Base-by-base conservation (phyloP, 2,329 filamentous ascomycete species). In the Trichoderma simmonsii region DNA sequence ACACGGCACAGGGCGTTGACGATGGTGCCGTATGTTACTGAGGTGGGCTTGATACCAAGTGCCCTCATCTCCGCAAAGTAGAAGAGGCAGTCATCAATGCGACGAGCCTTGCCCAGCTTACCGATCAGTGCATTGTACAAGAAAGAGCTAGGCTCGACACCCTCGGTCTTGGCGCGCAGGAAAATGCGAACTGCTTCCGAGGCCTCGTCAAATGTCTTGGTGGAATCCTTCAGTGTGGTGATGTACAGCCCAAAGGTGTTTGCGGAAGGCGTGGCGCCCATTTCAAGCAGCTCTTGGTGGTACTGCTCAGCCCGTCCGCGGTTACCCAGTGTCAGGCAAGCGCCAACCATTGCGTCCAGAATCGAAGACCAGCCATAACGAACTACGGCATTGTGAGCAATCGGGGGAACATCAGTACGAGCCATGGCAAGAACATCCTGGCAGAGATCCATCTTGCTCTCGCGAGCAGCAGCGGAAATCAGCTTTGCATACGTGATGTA, bases 171-270 rank as follows among this genome's bases (percentile, higher is more conserved):
- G 72, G 96, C 95, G 71, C 94, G 93, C 78, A 96, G 91, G 86
- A 99, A 99, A 81, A 99, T 97, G 84, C 97, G 97, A 79, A 98
- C 92, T 71, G 96, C 96, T 81, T 98, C 96, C 9, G 94, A 94
- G 12, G 96, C 96, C 82, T 99, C 96, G 78, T 99, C 96, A 75
- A 98, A 98, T 0, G 95, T 98, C 88, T 97, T 97, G 75, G 94
- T 94, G 1, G 94, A 97, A 79, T 97, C 95, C 85, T 98, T 98
- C 73, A 99, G 86, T 2, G 95, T 98, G n/a, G 97, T 98, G 83
- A 99, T 99, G 87, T 98, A 99, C 21, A 99, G 89, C 73, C 96
- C 96, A 77, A 97, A 99, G 0, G 96, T 99, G 85, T 99, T 99
- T 57, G 96, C 96, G 3, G 95, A 97, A 18, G 96, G 96, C 11